These are phyloP conservation scores for Dissophora ornata DNA, from an alignment of 192 early-diverging fungal species.

Conservation along the genomic window DNA sequence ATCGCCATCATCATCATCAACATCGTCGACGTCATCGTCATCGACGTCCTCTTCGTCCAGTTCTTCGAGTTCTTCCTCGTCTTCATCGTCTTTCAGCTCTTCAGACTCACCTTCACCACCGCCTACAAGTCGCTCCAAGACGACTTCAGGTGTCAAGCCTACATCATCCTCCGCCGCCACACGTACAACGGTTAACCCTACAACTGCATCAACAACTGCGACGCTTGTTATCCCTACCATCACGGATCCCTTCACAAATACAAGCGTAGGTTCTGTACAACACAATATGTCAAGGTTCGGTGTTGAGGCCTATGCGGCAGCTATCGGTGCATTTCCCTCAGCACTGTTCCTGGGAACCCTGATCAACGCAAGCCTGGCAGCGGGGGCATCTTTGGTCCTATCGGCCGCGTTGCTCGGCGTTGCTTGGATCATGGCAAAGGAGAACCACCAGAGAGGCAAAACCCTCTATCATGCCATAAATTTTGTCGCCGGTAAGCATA, in stretches of 20 bases:
- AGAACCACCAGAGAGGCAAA: constrained; percentile 48
- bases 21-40: neutral
- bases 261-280: neutral
- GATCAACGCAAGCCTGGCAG: constrained; percentile 26
- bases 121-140: neutral
- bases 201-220: constrained; percentile 2
- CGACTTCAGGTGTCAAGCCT: too few species aligned
- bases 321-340: constrained; percentile 38
- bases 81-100: constrained; percentile 1
- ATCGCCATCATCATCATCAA: neutral
- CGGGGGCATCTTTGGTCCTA: constrained; percentile 5
- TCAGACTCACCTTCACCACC: neutral
- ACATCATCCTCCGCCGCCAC: neutral
- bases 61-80: constrained; percentile 9
- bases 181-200: neutral
- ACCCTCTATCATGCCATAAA: constrained; percentile 41
- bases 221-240: constrained; percentile 31
- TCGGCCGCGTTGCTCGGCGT: constrained; percentile 21
- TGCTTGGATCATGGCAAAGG: constrained; percentile 44
- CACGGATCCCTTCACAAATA: constrained; percentile 28
- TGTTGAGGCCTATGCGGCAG: constrained; percentile 44
- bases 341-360: constrained; percentile 27
- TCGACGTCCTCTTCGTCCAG: neutral
- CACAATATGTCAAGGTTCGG: constrained; percentile 44
- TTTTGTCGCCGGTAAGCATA: constrained; percentile 37